Conservation (phyloP, 2,329 filamentous ascomycete species). For the Ploettnerulaceae sp. region DNA sequence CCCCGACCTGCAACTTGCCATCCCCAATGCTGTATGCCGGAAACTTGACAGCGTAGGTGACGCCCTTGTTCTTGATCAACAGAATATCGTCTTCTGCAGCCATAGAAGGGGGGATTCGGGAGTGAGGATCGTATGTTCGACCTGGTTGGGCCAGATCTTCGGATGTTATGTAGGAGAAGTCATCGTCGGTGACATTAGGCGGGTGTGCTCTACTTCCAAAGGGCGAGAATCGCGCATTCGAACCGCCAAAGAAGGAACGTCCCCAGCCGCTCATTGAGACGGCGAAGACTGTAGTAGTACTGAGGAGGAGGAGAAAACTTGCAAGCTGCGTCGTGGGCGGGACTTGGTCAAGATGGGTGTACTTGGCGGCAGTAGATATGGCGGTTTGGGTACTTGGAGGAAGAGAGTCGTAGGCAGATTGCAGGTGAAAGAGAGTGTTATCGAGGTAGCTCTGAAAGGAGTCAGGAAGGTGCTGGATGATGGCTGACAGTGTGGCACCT, state of each 20-base stretch:
- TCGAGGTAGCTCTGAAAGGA: conserved; percentile 50
- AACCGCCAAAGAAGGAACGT: conserved; percentile 29
- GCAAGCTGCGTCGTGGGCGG: conserved; percentile 26
- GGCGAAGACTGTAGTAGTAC: conserved; percentile 22
- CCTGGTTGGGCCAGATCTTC: conserved; percentile 56
- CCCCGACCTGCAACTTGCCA: conserved; percentile 61
- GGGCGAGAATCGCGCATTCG: conserved; percentile 28
- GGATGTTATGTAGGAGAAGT: conserved; percentile 80
- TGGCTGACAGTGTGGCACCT: conserved; percentile 50
- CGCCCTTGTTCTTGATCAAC: conserved; percentile 61
- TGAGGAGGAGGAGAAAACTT: conserved; percentile 26
- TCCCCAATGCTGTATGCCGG: conserved; percentile 71
- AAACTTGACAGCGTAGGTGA: conserved; percentile 66
- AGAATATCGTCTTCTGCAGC: conserved; percentile 63
- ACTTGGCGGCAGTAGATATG: conserved; percentile 26
- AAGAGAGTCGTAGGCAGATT: conserved; percentile 38
- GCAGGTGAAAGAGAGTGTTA: conserved; percentile 46
- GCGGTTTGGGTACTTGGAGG: conserved; percentile 28
- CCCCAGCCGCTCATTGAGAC: conserved; percentile 35
- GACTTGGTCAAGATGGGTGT: conserved; percentile 29
- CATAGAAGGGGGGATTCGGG: conserved; percentile 35
- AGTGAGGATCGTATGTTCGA: conserved; percentile 41
- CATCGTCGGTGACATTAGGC: conserved; percentile 65
- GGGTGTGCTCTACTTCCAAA: conserved; percentile 37
- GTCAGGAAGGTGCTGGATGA: conserved; percentile 51